These are phyloP conservation scores for Corymbia maculata DNA, from an alignment of 345 rosid species.

Conservation along the genomic window DNA sequence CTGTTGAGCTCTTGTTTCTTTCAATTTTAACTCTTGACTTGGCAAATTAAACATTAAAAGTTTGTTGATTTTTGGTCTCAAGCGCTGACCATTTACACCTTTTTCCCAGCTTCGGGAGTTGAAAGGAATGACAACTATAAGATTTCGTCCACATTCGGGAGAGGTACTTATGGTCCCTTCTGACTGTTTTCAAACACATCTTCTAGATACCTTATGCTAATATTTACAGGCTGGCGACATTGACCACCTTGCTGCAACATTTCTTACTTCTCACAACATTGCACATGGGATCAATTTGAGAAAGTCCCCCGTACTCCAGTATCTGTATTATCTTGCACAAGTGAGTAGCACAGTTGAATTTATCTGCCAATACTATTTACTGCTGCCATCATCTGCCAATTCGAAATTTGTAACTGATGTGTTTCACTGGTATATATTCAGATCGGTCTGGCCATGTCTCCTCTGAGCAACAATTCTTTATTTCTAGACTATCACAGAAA, in stretches of 20 bases:
- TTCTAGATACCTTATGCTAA: neutral
- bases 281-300: conserved; percentile 97
- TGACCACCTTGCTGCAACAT: conserved; percentile 99
- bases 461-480: conserved; percentile 96
- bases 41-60: neutral
- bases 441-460: conserved; percentile 99
- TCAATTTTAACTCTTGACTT: neutral
- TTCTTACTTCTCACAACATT: conserved; percentile 86
- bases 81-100: conserved; percentile 2
- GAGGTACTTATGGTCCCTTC: conserved; percentile 42
- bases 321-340: conserved; percentile 94
- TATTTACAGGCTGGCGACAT: conserved; percentile 90
- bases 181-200: neutral
- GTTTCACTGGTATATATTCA: conserved; percentile 15
- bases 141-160: conserved; percentile 92
- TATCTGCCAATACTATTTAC: neutral
- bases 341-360: conserved; percentile 16
- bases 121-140: conserved; percentile 97
- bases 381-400: neutral
- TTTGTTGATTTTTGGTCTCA: neutral
- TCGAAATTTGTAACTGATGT: conserved; percentile 1
- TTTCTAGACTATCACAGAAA: conserved; percentile 94
- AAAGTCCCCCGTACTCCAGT: conserved; percentile 99
- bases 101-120: conserved; percentile 88
- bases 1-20: neutral